phyloP scores from a whole-genome alignment of 768 basidiomycete species.

The Tephrocybe sp. region DNA sequence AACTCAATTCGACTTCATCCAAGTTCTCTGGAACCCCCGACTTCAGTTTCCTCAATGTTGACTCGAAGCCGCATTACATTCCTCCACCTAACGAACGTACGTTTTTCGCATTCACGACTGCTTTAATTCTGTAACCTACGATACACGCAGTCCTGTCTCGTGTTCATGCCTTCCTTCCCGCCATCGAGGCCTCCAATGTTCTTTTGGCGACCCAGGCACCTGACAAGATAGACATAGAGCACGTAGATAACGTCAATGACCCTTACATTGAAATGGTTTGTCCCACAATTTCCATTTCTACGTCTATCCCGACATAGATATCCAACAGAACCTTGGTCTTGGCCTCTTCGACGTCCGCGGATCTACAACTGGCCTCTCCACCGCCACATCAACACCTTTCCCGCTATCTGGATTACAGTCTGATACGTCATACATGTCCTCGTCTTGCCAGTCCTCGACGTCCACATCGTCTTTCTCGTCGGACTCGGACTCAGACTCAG shows the following conservation, averaged over 20 bases:
- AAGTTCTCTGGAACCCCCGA: background rate
- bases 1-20: background rate
- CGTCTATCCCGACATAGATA: background rate
- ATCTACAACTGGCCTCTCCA: constrained; percentile 18
- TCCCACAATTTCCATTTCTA: background rate
- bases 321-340: constrained; percentile 56
- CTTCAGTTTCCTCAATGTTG: background rate
- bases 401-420: background rate
- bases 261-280: constrained; percentile 68
- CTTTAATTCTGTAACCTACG: background rate
- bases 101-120: constrained; percentile 18
- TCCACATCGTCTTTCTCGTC: constrained; percentile 14
- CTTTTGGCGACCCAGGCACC: constrained; percentile 50
- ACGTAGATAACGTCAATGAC: constrained; percentile 43
- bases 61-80: constrained; percentile 23
- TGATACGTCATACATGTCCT: constrained; percentile 22
- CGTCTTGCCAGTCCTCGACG: constrained; percentile 16
- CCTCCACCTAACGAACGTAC: constrained; percentile 48
- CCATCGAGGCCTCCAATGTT: constrained; percentile 66
- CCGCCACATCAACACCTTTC: background rate
- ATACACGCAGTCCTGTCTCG: constrained; percentile 55
- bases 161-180: constrained; percentile 67
- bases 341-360: constrained; percentile 51
- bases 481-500: constrained; percentile 32
- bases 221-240: constrained; percentile 63